Evolutionary conservation across 768 basidiomycete genomes (phyloP).

Genomic region (Auricularia sp.): DNA sequence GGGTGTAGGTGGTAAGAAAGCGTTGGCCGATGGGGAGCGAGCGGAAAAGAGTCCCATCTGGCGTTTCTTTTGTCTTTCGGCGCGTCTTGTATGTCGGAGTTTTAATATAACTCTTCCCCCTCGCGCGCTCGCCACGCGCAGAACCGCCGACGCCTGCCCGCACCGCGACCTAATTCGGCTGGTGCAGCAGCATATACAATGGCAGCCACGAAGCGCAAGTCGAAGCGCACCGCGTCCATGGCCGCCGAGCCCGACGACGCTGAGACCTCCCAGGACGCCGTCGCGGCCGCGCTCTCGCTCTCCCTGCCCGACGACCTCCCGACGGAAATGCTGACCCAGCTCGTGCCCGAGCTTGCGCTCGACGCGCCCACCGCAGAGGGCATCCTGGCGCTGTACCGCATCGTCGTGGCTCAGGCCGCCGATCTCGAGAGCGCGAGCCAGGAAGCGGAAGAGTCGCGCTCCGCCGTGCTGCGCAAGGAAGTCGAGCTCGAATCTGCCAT

Average conservation of each 20-base stretch:
- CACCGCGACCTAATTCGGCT: too few species aligned
- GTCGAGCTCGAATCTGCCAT: constrained; percentile 78
- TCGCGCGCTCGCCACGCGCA: too few species aligned
- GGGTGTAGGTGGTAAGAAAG: too few species aligned
- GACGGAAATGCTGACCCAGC: constrained; percentile 42
- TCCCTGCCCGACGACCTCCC: constrained; percentile 53
- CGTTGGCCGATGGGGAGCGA: too few species aligned
- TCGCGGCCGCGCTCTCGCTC: background rate
- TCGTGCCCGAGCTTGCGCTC: constrained; percentile 55
- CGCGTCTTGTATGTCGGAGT: too few species aligned
- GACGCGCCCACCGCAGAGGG: constrained; percentile 47
- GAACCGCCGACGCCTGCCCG: too few species aligned
- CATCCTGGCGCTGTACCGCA: constrained; percentile 52
- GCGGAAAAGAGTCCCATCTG: too few species aligned
- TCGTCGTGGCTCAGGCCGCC: constrained; percentile 45
- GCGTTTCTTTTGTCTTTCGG: too few species aligned
- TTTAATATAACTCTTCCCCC: too few species aligned
- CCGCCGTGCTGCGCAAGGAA: constrained; percentile 61
- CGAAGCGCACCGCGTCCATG: too few species aligned
- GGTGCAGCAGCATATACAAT: too few species aligned
- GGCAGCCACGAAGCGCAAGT: too few species aligned
- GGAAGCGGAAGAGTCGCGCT: constrained; percentile 62
- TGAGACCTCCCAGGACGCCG: background rate
- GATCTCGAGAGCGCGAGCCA: constrained; percentile 47
- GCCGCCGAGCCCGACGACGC: background rate